Percentiles rank a stretch among this genome's conserved stretches.
Evolutionary conservation across 1,139 yeast species (phyloP).

Genomic region (Yamadazyma membranifaciens): DNA sequence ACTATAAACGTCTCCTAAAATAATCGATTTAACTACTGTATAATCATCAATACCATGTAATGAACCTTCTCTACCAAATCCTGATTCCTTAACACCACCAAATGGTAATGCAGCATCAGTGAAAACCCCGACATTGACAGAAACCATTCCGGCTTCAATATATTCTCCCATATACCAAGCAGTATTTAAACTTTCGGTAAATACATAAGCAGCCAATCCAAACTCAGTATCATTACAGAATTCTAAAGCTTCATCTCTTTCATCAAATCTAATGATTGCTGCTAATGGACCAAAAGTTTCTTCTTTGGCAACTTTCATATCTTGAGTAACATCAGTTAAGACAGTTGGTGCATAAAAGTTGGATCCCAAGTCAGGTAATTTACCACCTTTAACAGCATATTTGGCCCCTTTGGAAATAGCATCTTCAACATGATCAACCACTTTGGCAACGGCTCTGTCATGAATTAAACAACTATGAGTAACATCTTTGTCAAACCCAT

Average conservation of each 20-base stretch:
- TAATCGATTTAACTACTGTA: conserved; percentile 38
- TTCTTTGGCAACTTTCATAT: conserved; percentile 39
- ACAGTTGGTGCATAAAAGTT: conserved; percentile 43
- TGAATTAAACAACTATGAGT: conserved; percentile 48
- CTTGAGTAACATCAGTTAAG: conserved; percentile 36
- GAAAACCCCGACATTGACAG: conserved; percentile 45
- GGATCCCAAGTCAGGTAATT: conserved; percentile 37
- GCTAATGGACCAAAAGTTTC: conserved; percentile 51
- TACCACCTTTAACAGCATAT: conserved; percentile 40
- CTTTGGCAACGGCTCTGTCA: conserved; percentile 38
- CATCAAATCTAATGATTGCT: conserved; percentile 38
- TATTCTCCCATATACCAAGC: conserved; percentile 50
- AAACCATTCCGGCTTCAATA: conserved; percentile 46
- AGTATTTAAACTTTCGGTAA: conserved; percentile 47
- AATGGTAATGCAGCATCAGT: conserved; percentile 50
- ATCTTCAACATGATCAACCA: conserved; percentile 39
- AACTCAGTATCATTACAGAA: conserved; percentile 40
- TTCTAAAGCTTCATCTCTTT: conserved; percentile 38
- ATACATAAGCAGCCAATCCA: conserved; percentile 48
- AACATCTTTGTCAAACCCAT: conserved; percentile 42
- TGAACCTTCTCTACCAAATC: conserved; percentile 53
- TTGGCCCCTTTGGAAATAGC: conserved; percentile 44
- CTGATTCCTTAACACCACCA: conserved; percentile 50
- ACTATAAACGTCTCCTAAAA: conserved; percentile 36
- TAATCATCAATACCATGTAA: conserved; percentile 47